phyloP scores from a whole-genome alignment of 2,329 filamentous ascomycete species.

The Thelonectria discophora region DNA sequence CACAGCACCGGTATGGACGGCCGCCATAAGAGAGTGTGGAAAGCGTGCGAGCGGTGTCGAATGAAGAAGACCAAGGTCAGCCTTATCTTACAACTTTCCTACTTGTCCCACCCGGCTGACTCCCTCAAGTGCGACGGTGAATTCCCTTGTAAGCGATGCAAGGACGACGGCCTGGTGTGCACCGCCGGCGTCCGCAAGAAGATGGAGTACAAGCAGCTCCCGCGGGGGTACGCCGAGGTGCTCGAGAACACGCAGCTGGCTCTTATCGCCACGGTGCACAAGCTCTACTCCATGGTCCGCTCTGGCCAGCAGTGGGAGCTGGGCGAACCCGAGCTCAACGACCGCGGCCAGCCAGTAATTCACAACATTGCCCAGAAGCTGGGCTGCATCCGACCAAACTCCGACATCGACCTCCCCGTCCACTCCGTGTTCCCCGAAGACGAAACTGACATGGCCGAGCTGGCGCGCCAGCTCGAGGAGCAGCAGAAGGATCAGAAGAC shows the following conservation, averaged over 20 bases:
- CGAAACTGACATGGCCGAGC: conserved; percentile 64
- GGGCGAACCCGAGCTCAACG: conserved; percentile 71
- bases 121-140: conserved; percentile 66
- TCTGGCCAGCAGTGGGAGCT: conserved; percentile 67
- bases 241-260: conserved; percentile 72
- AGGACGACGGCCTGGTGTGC: conserved; percentile 71
- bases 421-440: conserved; percentile 70
- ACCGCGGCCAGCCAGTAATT: conserved; percentile 69
- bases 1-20: conserved; percentile 56
- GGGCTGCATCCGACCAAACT: conserved; percentile 70
- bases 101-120: no score
- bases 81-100: no score
- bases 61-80: conserved; percentile 79
- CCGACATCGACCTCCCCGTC: conserved; percentile 66
- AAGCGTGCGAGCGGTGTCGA: conserved; percentile 71
- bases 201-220: conserved; percentile 74
- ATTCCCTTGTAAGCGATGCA: conserved; percentile 72
- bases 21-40: conserved; percentile 72
- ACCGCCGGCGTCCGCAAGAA: conserved; percentile 71
- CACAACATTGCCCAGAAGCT: conserved; percentile 72
- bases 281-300: conserved; percentile 71
- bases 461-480: conserved; percentile 63
- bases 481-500: conserved; percentile 53
- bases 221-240: conserved; percentile 71
- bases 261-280: conserved; percentile 71